Evolutionary conservation across 23 red algal genomes (phyloP).

Genomic region (Gracilariopsis chorda): DNA sequence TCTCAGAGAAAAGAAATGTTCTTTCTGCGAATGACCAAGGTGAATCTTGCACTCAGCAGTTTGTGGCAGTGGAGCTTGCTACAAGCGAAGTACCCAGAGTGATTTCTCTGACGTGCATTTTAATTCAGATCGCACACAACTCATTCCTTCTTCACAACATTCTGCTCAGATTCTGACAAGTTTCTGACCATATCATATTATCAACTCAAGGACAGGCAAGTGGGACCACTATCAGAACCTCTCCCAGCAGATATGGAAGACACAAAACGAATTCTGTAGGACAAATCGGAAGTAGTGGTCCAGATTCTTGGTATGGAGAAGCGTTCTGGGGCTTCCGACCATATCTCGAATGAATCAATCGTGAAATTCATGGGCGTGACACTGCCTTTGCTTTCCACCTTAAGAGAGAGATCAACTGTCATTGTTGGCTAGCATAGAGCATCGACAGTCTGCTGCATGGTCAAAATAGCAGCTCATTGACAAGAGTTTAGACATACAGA

Average conservation of each 20-base stretch:
- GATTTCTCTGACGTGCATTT: constrained; percentile 18
- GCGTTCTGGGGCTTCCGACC: neutral
- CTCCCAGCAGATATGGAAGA: neutral
- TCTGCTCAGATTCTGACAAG: neutral
- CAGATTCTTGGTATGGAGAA: neutral
- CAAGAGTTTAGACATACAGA: neutral
- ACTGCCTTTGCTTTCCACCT: neutral
- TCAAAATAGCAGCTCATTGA: neutral
- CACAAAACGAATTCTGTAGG: neutral
- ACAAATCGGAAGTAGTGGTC: neutral
- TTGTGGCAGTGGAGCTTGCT: neutral
- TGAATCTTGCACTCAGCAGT: neutral
- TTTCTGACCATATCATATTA: neutral
- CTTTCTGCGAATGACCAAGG: neutral
- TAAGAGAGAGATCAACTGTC: neutral
- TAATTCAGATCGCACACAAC: neutral
- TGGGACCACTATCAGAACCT: neutral
- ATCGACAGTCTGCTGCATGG: neutral
- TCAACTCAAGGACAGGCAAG: neutral
- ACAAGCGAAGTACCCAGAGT: constrained; percentile 2
- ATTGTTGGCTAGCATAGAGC: neutral
- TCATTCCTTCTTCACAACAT: neutral
- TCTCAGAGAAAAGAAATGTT: neutral
- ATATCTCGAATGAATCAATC: neutral
- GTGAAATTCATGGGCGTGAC: neutral